Percentiles rank a stretch among this genome's conserved stretches.
phyloP scores from a whole-genome alignment of 2,329 filamentous ascomycete species.

The Claviceps purpurea region DNA sequence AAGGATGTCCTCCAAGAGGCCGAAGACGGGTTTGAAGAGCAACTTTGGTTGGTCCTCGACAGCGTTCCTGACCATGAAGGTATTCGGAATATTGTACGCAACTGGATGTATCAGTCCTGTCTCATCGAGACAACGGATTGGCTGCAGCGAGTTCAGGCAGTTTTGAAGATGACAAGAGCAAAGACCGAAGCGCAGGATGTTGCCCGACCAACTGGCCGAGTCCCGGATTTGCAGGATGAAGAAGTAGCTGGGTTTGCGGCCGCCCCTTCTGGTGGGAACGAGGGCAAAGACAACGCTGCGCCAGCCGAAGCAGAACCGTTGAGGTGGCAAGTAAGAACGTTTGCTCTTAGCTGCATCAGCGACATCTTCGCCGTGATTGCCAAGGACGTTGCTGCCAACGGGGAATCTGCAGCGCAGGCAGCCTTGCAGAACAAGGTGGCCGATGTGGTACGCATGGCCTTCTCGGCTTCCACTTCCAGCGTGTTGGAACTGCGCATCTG shows the following conservation, averaged over 20 bases:
- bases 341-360: conserved; percentile 78
- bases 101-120: conserved; percentile 88
- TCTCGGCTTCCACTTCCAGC: conserved; percentile 89
- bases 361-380: conserved; percentile 69
- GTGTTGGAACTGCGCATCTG: conserved; percentile 82
- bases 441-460: conserved; percentile 91
- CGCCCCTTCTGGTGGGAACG: conserved; percentile 47
- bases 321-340: conserved; percentile 89
- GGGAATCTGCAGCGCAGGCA: conserved; percentile 62
- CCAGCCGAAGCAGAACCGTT: conserved; percentile 67
- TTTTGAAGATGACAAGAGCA: conserved; percentile 74
- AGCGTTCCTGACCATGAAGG: conserved; percentile 60
- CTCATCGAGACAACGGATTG: conserved; percentile 68
- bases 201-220: conserved; percentile 29
- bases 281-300: conserved; percentile 33
- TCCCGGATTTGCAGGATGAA: conserved; percentile 82
- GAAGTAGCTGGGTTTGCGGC: conserved; percentile 91
- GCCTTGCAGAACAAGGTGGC: conserved; percentile 74
- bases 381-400: conserved; percentile 65
- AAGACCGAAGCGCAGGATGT: conserved; percentile 43
- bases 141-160: conserved; percentile 77
- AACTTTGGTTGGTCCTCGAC: conserved; percentile 84
- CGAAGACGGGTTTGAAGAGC: conserved; percentile 69
- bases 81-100: conserved; percentile 75
- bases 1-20: conserved; percentile 68